Evolutionary conservation across 441 rosid genomes (phyloP), one percentile per base, ranked within the genome.

Genomic region (Melastoma candidum): DNA sequence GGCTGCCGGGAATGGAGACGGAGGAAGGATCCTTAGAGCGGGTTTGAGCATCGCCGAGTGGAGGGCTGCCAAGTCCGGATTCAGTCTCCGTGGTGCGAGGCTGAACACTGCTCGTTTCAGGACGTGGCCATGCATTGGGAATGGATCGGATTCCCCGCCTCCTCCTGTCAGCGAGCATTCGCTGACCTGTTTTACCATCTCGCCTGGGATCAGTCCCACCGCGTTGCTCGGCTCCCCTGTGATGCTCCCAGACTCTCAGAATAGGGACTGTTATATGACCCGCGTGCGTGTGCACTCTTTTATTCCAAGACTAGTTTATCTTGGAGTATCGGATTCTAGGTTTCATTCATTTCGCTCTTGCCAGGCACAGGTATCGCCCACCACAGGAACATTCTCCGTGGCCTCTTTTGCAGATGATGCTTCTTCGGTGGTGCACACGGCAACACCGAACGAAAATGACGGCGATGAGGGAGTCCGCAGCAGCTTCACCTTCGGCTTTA

Each of bases 181-280:
- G 12, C 63, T 71, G 6, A 74, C 74, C 25, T 72, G 67, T 49
- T 60, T 80, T 17, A 80, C 76, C 29, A 80, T 83, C 22, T 76
- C 90, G 1, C 62, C 79, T 0, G 86, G 84, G 12, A 74, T 83
- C 50, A 80, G 84, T 71, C 90, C 87, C 59, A 63, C 81, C 9
- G 81, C 78, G 0, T 58, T 83, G 57, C 78, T 83, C 47, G 84
- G 76, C 63, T 80, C 87, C 0, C 87, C 90, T 0, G 32, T 76
- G 26, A 22, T 83, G 77, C 51, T 78, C 59, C 76, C 80, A n/a
- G 74, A 78, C 73, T 65, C 79, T 17, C 22, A 17, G 22, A 1
- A 17, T 17, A 17, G 22, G 22, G 22, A 17, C 22, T 17, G 22
- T 17, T 17, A 17, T 17, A 17, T 17, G 22, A 17, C 22, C 22